Evolutionary conservation across 257 asterid genomes (phyloP), one percentile per base, ranked within the genome.

Genomic region (Scutellaria baicalensis): DNA sequence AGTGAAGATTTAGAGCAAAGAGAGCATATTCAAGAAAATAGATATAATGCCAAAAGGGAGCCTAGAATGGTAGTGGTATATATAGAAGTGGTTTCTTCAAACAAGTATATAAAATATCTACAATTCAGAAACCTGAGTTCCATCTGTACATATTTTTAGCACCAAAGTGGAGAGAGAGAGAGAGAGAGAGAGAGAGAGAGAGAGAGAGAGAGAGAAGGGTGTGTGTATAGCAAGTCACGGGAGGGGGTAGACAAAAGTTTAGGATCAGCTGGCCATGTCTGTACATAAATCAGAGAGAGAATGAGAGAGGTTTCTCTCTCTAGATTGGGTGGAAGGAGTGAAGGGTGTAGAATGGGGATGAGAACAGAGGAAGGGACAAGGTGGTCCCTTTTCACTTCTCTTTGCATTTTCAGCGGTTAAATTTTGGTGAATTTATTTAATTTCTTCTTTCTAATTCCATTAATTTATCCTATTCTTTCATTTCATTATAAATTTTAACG

Each of bases 151-250:
- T 21, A 48, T 55, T 40, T 50, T 40, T 40, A 40, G 45, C 45
- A 40, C 9, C 4, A 40, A 7, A 38, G 42, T 11, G 8, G 3
- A 64, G 17, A 44, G 3, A 21, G n/a, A 8, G 21, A 9, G 69
- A 51, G 17, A 23, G 54, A 57, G 40, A 31, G 66, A 48, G 68
- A 57, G 75, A 59, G 18, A 45, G 4, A 23, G 14, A 6, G 17
- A 9, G 69, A 45, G 21, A 23, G 49, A 51, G 35, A 20, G 58
- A 42, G 65, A 51, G 73, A 59, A 60, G 45, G 72, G 47, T 54
- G 51, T 55, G 59, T 51, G 73, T 42, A 64, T 39, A 66, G 55
- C 9, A 36, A 79, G 90, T 87, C 92, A 89, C 90, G 92, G 83
- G 96, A 61, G 14, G 70, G 54, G 74, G 77, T 50, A 69, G 81